A percentile compares a stretch with the other conserved stretches of the same genome.
Evolutionary conservation across 2,329 filamentous ascomycete genomes (phyloP).

Genomic region (Hysterium pulicare): DNA sequence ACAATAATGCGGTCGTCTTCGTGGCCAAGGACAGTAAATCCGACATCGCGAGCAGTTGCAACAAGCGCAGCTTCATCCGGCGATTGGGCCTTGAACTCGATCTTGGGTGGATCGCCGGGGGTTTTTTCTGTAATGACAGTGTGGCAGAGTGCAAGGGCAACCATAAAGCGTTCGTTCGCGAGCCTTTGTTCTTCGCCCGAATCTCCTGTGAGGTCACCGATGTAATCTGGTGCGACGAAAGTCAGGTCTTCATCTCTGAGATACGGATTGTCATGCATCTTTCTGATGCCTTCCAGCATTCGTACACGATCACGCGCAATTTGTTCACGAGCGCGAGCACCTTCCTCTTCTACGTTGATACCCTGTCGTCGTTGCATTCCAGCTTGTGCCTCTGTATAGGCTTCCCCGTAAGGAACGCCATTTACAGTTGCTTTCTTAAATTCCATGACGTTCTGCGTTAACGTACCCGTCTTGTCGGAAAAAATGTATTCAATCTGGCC

Average conservation of each 20-base stretch:
- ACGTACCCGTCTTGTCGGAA: conserved; percentile 86
- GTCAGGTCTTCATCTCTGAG: conserved; percentile 85
- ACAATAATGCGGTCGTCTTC: conserved; percentile 77
- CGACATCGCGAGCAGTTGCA: conserved; percentile 88
- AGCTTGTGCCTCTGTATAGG: conserved; percentile 93
- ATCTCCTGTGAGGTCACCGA: conserved; percentile 75
- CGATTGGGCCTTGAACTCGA: conserved; percentile 95
- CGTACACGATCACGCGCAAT: conserved; percentile 73
- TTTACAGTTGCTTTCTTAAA: conserved; percentile 99
- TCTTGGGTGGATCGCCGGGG: conserved; percentile 84
- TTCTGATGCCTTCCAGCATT: conserved; percentile 70
- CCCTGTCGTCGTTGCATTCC: conserved; percentile 93
- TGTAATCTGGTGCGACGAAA: conserved; percentile 87
- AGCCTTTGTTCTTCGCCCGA: conserved; percentile 72
- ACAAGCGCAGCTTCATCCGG: conserved; percentile 95
- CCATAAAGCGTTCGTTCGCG: conserved; percentile 87
- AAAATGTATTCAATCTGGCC: conserved; percentile 99
- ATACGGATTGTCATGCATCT: conserved; percentile 84
- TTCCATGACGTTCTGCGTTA: conserved; percentile 95
- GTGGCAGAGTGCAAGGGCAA: conserved; percentile 91
- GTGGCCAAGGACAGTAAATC: conserved; percentile 85
- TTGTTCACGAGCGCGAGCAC: conserved; percentile 66
- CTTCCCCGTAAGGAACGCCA: conserved; percentile 92
- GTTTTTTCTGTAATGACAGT: conserved; percentile 89
- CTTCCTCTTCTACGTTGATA: conserved; percentile 79